These are phyloP conservation scores for Candida alai DNA, from an alignment of 805 yeast species.

Conservation along the genomic window DNA sequence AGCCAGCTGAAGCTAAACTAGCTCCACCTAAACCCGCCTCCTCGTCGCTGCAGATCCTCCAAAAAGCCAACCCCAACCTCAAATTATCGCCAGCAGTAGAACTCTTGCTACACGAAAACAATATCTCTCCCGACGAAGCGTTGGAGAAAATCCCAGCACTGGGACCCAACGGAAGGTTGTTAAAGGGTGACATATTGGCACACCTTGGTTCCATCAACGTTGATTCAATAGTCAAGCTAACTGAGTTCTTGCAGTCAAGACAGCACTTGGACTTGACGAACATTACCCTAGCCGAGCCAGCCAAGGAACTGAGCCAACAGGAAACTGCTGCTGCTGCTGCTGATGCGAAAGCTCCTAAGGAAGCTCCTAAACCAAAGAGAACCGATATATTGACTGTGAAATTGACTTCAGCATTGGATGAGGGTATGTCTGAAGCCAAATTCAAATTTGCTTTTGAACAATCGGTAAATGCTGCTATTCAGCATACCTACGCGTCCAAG, in stretches of 20 bases:
- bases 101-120: constrained; percentile 54
- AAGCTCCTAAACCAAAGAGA: constrained; percentile 23
- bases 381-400: constrained; percentile 22
- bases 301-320: constrained; percentile 12
- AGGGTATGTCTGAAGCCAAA: constrained; percentile 20
- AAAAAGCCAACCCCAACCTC: constrained; percentile 62
- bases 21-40: constrained; percentile 9
- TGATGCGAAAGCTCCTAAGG: constrained; percentile 6
- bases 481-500: constrained; percentile 26
- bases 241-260: constrained; percentile 51
- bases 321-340: constrained; percentile 9
- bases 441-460: constrained; percentile 30
- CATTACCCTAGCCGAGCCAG: constrained; percentile 45
- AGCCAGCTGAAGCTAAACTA: constrained; percentile 12
- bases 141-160: constrained; percentile 68
- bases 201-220: constrained; percentile 68
- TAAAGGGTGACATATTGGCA: constrained; percentile 90
- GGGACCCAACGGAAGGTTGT: constrained; percentile 83
- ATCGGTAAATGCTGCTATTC: constrained; percentile 27
- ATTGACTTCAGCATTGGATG: constrained; percentile 24
- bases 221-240: constrained; percentile 49
- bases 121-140: constrained; percentile 69
- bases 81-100: constrained; percentile 77
- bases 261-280: constrained; percentile 70
- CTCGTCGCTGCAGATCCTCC: constrained; percentile 14